Base-by-base conservation (phyloP, 306 rosid genomes). In the Sechiopsis laciniata region DNA sequence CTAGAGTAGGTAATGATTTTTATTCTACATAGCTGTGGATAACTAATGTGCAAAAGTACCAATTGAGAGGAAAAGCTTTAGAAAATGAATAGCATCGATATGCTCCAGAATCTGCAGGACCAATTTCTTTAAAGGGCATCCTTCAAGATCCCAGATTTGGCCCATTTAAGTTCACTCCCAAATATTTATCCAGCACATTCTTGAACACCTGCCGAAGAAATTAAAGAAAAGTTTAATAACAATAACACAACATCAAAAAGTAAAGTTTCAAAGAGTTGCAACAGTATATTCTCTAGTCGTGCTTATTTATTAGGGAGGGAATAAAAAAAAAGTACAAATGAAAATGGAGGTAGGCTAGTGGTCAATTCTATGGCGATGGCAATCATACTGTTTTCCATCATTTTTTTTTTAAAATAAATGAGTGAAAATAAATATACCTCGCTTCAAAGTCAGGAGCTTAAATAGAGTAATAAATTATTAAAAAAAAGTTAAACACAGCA, bases 141-240 rank as follows among this genome's bases (percentile, higher is more conserved):
- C 87, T 78, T 85, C 83, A 78, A 79, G 79, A 11, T 75, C 82
- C 71, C 2, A 74, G 72, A 80, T 85, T 83, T 77, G 81, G 88
- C 83, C 84, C 84, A 74, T 80, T 84, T 72, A 82, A 83, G 78
- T 87, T 82, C 63, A 82, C 88, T 80, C 95, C 95, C 85, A 91
- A 74, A 73, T 85, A 88, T 83, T 91, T 95, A 75, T 89, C 92
- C 84, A 89, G 78, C 54, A 91, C 96, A 42, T 83, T 89, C 86
- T 78, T 88, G 82, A 82, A 91, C 66, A 88, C 99, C 99, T 95
- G 90, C 76, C 78, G 37, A 75, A 79, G 50, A 76, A 75, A 69
- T 51, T 70, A 51, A 70, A 68, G 55, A 21, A 68, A 68, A 70
- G 42, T 15, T 46, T 42, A 70, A 48, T 51, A 21, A 8, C 14